Evolutionary conservation across 805 yeast genomes (phyloP), one percentile per base, ranked within the genome.

Genomic region (Sporopachydermia lactativora): DNA sequence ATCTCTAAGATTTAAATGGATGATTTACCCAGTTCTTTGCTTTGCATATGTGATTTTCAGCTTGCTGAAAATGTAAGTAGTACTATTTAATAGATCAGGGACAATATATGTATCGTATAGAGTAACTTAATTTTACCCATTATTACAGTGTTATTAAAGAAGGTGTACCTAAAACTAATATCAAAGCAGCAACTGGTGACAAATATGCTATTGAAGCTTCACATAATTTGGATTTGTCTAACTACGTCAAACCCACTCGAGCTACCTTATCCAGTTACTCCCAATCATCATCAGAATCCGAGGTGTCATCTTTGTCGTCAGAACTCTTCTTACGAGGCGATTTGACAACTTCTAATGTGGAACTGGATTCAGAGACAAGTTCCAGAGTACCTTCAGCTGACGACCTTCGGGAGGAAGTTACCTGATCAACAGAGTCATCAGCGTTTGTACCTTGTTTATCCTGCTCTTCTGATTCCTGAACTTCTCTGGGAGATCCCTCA

Each of bases 201-300:
- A n/a, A n/a, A n/a, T n/a, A n/a, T n/a, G n/a, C n/a, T n/a, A n/a
- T n/a, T n/a, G n/a, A n/a, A n/a, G n/a, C n/a, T n/a, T n/a, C 4
- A 14, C 28, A 17, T 19, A 4, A 4, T 5, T 11, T 34, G n/a
- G 17, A 28, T 35, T n/a, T 36, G 14, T 36, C n/a, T 16, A 15
- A n/a, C 39, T 18, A 13, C 17, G 19, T 3, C n/a, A 19, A 13
- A 34, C 11, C 19, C 18, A 15, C 16, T 15, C n/a, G 4, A 15
- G 8, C 3, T 5, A 16, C 28, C 17, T 24, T 24, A 8, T n/a
- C 24, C 24, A 15, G 41, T 50, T 52, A 73, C 53, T 75, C 81
- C 81, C 81, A 74, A 49, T 74, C 81, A 47, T 72, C 78, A 39
- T 73, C 77, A n/a, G 31, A 24, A 24, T 24, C 31, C 16, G 24